Evolutionary conservation across 2,329 filamentous ascomycete genomes (phyloP), one percentile per base, ranked within the genome.

Genomic region (Xylariomycetidae sp.): DNA sequence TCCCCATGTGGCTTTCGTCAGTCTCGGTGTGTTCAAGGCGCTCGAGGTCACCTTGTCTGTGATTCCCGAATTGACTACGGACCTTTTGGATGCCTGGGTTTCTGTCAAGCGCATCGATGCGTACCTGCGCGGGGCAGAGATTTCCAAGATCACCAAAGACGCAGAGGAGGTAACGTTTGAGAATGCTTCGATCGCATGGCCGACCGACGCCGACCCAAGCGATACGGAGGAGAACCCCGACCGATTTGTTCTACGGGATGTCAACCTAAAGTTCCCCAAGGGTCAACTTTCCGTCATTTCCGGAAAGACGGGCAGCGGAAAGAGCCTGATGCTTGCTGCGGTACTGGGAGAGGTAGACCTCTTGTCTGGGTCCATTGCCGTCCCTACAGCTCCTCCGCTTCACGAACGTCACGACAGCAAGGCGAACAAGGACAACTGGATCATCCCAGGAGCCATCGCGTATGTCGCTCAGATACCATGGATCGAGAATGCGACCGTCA

Each of bases 401-500:
- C 50, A 63, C 4, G 69, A 82, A 18, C 69, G 80, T 23, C 70
- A 73, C 40, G 80, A 85, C 46, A 54, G 61, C 32, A 72, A 77
- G 40, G 83, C 82, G 2, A 81, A 74, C 29, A 63, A 53, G 28
- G 65, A 58, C 19, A 72, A 85, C 44, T 88, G 84, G 84, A 77
- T 83, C 27, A 69, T 87, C 12, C 71, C 79, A 6, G 70, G 72
- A 3, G 73, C 81, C 2, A 71, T 88, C 29, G 85, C 85, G 0
- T 90, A 80, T 46, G 82, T 89, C 20, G 76, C 81, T 1, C 84
- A 89, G 52, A 86, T 83, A 6, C 85, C 85, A 0, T 92, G 85
- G 85, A 85, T 92, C 30, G 85, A 90, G 51, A 90, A 89, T 47
- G 82, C 81, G 1, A 83, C 77, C 5, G 79, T 93, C 40, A 77